phyloP scores from a whole-genome alignment of 2,329 filamentous ascomycete genomes.

The Microsporum ferrugineum region DNA sequence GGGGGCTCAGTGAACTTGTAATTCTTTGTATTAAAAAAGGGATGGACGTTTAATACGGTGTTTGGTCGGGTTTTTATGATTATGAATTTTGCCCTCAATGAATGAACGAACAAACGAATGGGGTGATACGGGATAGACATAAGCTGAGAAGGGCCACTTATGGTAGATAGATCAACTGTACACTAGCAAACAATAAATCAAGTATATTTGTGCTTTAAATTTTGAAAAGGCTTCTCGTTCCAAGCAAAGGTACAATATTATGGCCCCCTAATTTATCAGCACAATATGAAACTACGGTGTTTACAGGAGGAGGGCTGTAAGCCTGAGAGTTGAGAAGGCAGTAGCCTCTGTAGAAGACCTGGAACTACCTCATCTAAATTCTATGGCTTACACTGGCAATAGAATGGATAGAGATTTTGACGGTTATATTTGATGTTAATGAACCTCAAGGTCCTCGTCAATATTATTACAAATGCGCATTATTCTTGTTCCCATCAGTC shows the following conservation, averaged over 20 bases:
- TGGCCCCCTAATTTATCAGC: too few relatives aligned
- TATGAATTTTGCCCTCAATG: neutral
- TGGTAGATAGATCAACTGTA: slow-evolving; percentile 3
- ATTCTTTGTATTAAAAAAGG: neutral
- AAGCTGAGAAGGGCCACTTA: neutral
- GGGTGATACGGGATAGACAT: neutral
- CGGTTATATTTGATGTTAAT: too few relatives aligned
- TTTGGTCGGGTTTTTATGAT: neutral
- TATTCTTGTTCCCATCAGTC: neutral
- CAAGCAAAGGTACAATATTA: neutral
- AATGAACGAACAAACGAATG: neutral
- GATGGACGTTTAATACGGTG: neutral
- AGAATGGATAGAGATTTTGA: too few relatives aligned
- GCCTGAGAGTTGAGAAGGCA: too few relatives aligned
- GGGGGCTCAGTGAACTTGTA: neutral
- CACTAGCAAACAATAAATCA: neutral
- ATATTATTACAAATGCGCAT: neutral
- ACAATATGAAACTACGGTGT: too few relatives aligned
- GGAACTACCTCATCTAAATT: too few relatives aligned
- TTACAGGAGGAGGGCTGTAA: too few relatives aligned
- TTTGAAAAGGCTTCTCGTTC: neutral
- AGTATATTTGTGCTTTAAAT: neutral
- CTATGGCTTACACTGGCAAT: too few relatives aligned
- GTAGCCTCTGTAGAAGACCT: too few relatives aligned
- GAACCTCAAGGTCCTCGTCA: too few relatives aligned